These are phyloP conservation scores for Plantago lanceolata DNA, from an alignment of 305 asterid genomes.

Conservation along the genomic window DNA sequence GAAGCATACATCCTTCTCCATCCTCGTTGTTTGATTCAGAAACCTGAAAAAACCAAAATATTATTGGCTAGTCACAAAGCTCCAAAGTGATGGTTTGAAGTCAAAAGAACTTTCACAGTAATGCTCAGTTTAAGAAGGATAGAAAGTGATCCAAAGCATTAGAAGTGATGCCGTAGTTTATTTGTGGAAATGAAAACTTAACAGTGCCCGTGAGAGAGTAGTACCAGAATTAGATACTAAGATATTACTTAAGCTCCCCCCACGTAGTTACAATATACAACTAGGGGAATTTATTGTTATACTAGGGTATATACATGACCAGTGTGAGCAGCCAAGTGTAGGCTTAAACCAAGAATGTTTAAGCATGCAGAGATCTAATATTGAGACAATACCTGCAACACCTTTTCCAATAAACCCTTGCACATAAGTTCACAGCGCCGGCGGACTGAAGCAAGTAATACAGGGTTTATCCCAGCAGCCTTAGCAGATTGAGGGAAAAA, in stretches of 20 bases:
- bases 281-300: not conserved
- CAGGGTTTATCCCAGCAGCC: conserved; percentile 96
- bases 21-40: conserved; percentile 66
- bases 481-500: conserved; percentile 97
- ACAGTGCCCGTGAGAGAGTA: not conserved
- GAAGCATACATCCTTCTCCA: conserved; percentile 81
- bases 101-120: conserved; percentile 19
- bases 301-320: not conserved
- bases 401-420: conserved; percentile 92
- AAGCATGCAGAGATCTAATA: conserved; percentile 14
- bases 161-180: conserved; percentile 20
- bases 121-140: conserved; percentile 15
- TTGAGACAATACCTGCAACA: conserved; percentile 67
- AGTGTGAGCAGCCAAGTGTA: not conserved
- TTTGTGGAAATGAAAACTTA: conserved; percentile 1
- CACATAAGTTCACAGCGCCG: conserved; percentile 96
- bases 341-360: not conserved
- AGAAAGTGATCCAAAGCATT: conserved; percentile 7
- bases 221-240: no score
- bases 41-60: conserved; percentile 45
- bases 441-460: conserved; percentile 89
- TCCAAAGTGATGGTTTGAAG: conserved; percentile 20
- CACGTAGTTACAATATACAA: conserved; percentile 12
- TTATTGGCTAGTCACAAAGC: conserved; percentile 16
- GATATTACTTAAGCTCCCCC: not conserved